Evolutionary conservation across 1,139 yeast species (phyloP).

Genomic region (Pichia inconspicua): DNA sequence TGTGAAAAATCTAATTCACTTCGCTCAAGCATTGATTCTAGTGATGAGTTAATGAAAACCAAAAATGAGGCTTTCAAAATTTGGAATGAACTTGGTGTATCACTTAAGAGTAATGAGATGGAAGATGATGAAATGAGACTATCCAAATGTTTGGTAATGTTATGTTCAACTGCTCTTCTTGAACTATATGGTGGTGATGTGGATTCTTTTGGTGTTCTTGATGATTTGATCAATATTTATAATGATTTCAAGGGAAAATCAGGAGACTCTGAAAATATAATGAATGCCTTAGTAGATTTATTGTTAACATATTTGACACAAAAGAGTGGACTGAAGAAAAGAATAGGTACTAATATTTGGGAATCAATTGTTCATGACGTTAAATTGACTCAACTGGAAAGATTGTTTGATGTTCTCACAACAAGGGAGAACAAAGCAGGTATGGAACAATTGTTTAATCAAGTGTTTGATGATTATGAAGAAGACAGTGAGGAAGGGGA

Average conservation of each 20-base stretch:
- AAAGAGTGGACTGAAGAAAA: constrained; percentile 63
- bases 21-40: constrained; percentile 5
- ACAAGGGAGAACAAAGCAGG: constrained; percentile 81
- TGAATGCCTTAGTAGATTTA: constrained; percentile 66
- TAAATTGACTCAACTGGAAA: constrained; percentile 43
- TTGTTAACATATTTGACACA: constrained; percentile 69
- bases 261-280: constrained; percentile 26
- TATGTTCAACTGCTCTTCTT: constrained; percentile 69
- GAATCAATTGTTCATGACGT: constrained; percentile 47
- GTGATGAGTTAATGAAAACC: constrained; percentile 6
- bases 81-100: constrained; percentile 4
- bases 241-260: constrained; percentile 27
- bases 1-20: constrained; percentile 10
- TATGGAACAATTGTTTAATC: constrained; percentile 67
- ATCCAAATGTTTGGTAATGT: constrained; percentile 47
- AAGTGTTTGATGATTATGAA: constrained; percentile 37
- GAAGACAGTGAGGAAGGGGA: constrained; percentile 31
- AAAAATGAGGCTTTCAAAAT: constrained; percentile 4
- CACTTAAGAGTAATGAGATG: neutral
- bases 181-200: constrained; percentile 72
- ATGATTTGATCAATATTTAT: constrained; percentile 48
- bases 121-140: constrained; percentile 4
- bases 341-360: constrained; percentile 71
- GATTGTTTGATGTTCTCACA: constrained; percentile 58
- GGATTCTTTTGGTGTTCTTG: constrained; percentile 69